Evolutionary conservation across 2,329 filamentous ascomycete species (phyloP).

Genomic region (Rhytidhysteron rufulum): DNA sequence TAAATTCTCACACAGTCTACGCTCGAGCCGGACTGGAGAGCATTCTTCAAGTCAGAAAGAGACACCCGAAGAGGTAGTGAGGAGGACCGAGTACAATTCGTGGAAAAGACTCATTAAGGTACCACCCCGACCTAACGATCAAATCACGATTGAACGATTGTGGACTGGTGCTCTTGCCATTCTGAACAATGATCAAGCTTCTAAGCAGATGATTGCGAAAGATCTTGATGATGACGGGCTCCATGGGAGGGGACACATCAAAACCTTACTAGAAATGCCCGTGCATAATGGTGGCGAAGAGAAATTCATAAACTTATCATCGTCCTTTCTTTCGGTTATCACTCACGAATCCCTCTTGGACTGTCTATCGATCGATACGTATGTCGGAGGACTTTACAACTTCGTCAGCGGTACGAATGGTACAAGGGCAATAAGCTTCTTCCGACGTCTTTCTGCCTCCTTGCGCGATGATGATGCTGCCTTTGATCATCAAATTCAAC

Average conservation of each 20-base stretch:
- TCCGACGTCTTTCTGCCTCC: constrained; percentile 19
- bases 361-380: constrained; percentile 33
- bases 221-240: constrained; percentile 26
- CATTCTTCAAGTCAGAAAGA: constrained; percentile 4
- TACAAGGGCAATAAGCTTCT: constrained; percentile 26
- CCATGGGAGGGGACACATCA: constrained; percentile 25
- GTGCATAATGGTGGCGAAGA: constrained; percentile 1
- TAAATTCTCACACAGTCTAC: constrained; percentile 9
- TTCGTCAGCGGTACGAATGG: constrained; percentile 32
- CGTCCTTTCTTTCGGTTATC: constrained; percentile 23
- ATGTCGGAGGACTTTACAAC: constrained; percentile 31
- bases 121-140: constrained; percentile 12
- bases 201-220: constrained; percentile 25
- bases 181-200: constrained; percentile 27
- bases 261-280: constrained; percentile 15
- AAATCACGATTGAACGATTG: constrained; percentile 14
- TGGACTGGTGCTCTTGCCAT: constrained; percentile 27
- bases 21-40: constrained; percentile 1
- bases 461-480: constrained; percentile 3
- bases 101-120: constrained; percentile 25
- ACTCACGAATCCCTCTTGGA: constrained; percentile 32
- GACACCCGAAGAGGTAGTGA: constrained; percentile 17
- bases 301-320: constrained; percentile 7
- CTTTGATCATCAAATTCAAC: background rate
- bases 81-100: constrained; percentile 19